Percentiles rank a stretch among this genome's conserved stretches.
phyloP scores from a whole-genome alignment of 148 eudicot species.

The Rhododendron williamsianum region DNA sequence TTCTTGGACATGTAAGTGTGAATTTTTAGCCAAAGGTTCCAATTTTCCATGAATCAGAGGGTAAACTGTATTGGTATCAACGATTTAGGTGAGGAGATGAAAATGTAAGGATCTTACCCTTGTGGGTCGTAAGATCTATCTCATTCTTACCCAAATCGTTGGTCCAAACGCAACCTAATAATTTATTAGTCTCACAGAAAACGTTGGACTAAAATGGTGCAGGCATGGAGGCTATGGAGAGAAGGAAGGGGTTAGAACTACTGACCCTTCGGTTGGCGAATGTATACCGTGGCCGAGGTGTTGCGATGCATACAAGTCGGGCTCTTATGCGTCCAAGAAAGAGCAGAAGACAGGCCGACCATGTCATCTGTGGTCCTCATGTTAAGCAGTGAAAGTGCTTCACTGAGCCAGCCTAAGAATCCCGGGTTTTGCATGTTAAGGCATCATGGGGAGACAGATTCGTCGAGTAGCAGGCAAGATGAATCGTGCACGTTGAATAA shows the following conservation, averaged over 20 bases:
- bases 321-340: slow-evolving; percentile 76
- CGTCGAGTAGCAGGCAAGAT: slow-evolving; percentile 57
- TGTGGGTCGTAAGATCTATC: not conserved
- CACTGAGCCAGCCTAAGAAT: slow-evolving; percentile 52
- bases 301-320: slow-evolving; percentile 77
- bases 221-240: slow-evolving; percentile 85
- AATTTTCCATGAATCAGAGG: not conserved
- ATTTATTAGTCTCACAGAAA: not conserved
- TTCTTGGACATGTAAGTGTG: slow-evolving; percentile 46
- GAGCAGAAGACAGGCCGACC: slow-evolving; percentile 74
- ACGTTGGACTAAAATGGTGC: not conserved
- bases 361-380: slow-evolving; percentile 62
- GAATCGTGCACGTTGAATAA: slow-evolving; percentile 62
- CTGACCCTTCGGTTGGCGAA: slow-evolving; percentile 35
- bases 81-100: not conserved
- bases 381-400: slow-evolving; percentile 57
- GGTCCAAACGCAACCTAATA: not conserved
- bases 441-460: slow-evolving; percentile 35
- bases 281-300: slow-evolving; percentile 35
- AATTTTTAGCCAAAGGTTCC: not conserved
- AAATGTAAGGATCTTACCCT: not conserved
- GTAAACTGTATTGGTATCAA: not conserved
- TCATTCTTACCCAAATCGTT: not conserved
- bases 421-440: slow-evolving; percentile 47
- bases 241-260: slow-evolving; percentile 56